phyloP scores from a whole-genome alignment of 345 rosid species.

The Rhizophora mangle region DNA sequence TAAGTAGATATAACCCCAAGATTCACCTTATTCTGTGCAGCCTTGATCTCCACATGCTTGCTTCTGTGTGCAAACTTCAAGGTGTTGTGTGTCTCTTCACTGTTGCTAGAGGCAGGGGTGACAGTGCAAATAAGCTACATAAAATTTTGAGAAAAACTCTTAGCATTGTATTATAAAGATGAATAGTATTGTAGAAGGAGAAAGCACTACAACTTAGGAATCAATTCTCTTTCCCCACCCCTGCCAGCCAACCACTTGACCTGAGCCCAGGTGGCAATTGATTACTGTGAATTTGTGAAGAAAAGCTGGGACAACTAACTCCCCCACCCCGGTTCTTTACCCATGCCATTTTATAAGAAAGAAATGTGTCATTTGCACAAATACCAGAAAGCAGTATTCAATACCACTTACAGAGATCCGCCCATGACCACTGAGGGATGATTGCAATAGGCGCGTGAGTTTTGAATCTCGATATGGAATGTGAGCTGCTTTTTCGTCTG shows the following conservation, averaged over 20 bases:
- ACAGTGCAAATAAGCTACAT: constrained; percentile 68
- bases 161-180: not conserved
- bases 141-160: constrained; percentile 17
- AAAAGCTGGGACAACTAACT: too few relatives aligned
- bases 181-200: not conserved
- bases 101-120: constrained; percentile 67
- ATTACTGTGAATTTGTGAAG: too few relatives aligned
- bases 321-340: too few relatives aligned
- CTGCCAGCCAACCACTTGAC: too few relatives aligned
- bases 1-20: constrained; percentile 6
- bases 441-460: constrained; percentile 66
- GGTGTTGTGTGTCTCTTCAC: constrained; percentile 73
- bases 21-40: constrained; percentile 62
- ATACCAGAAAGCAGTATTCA: not conserved
- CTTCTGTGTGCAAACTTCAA: constrained; percentile 70
- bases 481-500: constrained; percentile 62
- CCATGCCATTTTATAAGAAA: too few relatives aligned
- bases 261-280: too few relatives aligned
- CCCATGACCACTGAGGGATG: constrained; percentile 73
- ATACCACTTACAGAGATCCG: constrained; percentile 53
- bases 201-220: not conserved
- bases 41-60: constrained; percentile 62
- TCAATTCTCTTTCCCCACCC: not conserved
- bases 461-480: constrained; percentile 75
- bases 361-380: too few relatives aligned